Percentiles rank a stretch among this genome's conserved stretches.
Conservation (phyloP, 352 stramenopile genomes). For the Pythium apleroticum region DNA sequence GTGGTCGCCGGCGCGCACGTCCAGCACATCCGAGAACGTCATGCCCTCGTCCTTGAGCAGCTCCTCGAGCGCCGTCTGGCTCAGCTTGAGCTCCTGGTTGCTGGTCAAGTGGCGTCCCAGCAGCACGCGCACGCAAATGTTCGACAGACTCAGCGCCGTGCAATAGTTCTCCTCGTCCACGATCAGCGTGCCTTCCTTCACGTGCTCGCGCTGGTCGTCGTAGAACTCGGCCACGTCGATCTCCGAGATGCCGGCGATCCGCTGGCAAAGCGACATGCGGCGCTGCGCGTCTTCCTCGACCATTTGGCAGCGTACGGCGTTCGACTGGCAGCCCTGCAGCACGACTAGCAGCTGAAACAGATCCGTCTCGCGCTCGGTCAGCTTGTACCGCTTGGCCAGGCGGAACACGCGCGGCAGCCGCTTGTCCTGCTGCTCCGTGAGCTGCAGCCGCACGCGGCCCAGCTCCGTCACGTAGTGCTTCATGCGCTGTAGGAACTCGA, state of each 20-base stretch:
- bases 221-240: slow-evolving; percentile 85
- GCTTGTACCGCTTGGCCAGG: slow-evolving; percentile 72
- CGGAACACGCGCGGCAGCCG: slow-evolving; percentile 64
- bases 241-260: slow-evolving; percentile 79
- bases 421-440: slow-evolving; percentile 38
- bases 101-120: slow-evolving; percentile 71
- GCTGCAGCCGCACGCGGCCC: slow-evolving; percentile 47
- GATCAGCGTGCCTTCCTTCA: slow-evolving; percentile 86
- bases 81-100: slow-evolving; percentile 85
- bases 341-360: slow-evolving; percentile 83
- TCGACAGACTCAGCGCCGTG: slow-evolving; percentile 72
- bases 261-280: slow-evolving; percentile 71
- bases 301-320: slow-evolving; percentile 82
- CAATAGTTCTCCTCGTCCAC: slow-evolving; percentile 84
- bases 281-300: slow-evolving; percentile 81
- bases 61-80: slow-evolving; percentile 80
- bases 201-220: slow-evolving; percentile 80
- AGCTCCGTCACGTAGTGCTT: slow-evolving; percentile 64
- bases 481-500: slow-evolving; percentile 62
- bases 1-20: slow-evolving; percentile 15
- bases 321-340: slow-evolving; percentile 82
- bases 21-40: slow-evolving; percentile 59
- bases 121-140: slow-evolving; percentile 81
- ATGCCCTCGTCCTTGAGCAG: slow-evolving; percentile 74
- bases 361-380: slow-evolving; percentile 70